These are phyloP conservation scores for Linderina pennispora DNA, from an alignment of 192 early-diverging fungal species.

Conservation along the genomic window DNA sequence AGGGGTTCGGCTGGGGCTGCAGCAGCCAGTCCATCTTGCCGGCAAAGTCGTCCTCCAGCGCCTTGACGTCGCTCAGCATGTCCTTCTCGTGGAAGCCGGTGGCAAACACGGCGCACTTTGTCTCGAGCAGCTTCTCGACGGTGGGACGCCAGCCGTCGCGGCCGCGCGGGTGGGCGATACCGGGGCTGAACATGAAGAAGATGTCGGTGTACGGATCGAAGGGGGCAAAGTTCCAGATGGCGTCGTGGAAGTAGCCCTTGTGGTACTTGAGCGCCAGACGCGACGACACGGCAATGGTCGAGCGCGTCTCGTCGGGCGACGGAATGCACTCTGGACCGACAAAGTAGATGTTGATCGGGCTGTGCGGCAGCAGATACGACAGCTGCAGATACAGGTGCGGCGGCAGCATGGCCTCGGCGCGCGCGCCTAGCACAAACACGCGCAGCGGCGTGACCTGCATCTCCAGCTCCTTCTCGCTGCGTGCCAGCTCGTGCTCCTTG, in stretches of 20 bases:
- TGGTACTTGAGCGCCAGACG: conserved; percentile 64
- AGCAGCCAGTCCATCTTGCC: conserved; percentile 69
- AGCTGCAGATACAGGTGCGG: conserved; percentile 69
- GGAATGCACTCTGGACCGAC: conserved; percentile 68
- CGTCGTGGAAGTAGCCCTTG: conserved; percentile 59
- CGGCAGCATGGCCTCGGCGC: conserved; percentile 71
- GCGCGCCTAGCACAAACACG: conserved; percentile 63
- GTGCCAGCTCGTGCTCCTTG: conserved; percentile 45
- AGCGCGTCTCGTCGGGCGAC: conserved; percentile 46
- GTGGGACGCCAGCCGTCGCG: conserved; percentile 62
- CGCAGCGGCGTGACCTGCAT: conserved; percentile 56
- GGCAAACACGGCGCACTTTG: conserved; percentile 72
- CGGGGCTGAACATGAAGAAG: conserved; percentile 76
- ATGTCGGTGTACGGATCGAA: conserved; percentile 76
- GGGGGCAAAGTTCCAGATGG: conserved; percentile 50
- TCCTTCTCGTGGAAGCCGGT: conserved; percentile 71
- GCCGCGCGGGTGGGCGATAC: conserved; percentile 56
- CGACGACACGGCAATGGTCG: conserved; percentile 42
- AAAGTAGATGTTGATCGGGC: conserved; percentile 73
- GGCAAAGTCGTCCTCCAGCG: conserved; percentile 51
- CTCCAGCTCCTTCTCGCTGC: conserved; percentile 46
- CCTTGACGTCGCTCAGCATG: conserved; percentile 53
- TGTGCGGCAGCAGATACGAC: conserved; percentile 63
- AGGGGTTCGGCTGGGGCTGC: conserved; percentile 58
- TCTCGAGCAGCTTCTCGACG: conserved; percentile 58